Evolutionary conservation across 345 rosid genomes (phyloP).

Genomic region (Microcos paniculata): DNA sequence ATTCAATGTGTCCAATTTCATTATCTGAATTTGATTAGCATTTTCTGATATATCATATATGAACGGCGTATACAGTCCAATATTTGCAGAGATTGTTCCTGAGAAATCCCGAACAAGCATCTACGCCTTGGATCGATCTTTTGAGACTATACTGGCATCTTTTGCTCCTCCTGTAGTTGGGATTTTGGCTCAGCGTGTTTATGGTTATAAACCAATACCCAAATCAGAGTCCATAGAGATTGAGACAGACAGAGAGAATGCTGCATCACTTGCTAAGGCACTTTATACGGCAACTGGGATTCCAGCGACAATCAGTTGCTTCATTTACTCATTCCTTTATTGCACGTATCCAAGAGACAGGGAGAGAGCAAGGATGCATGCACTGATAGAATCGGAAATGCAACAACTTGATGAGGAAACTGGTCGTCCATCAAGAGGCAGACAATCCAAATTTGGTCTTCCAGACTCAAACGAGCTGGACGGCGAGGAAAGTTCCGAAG

Average conservation of each 20-base stretch:
- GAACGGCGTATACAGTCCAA: slow-evolving; percentile 52
- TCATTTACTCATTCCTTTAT: slow-evolving; percentile 75
- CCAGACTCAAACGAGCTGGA: slow-evolving; percentile 15
- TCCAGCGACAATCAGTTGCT: slow-evolving; percentile 76
- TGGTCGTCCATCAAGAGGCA: background rate
- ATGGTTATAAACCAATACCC: slow-evolving; percentile 68
- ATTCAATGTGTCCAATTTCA: background rate
- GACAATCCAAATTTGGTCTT: background rate
- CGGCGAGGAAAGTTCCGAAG: slow-evolving; percentile 16
- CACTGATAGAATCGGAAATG: slow-evolving; percentile 73
- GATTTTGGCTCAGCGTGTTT: slow-evolving; percentile 72
- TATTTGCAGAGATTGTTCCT: slow-evolving; percentile 91
- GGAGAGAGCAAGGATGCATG: slow-evolving; percentile 74
- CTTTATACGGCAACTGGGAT: slow-evolving; percentile 73
- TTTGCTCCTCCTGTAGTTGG: slow-evolving; percentile 93
- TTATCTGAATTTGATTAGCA: background rate
- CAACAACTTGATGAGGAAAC: slow-evolving; percentile 32
- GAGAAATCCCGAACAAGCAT: slow-evolving; percentile 79
- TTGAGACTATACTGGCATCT: slow-evolving; percentile 74
- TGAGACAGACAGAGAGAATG: slow-evolving; percentile 67
- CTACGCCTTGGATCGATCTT: slow-evolving; percentile 76
- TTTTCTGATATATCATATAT: background rate
- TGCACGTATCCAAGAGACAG: slow-evolving; percentile 73
- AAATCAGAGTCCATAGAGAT: slow-evolving; percentile 40
- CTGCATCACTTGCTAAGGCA: slow-evolving; percentile 74